Percentiles rank a stretch among this genome's conserved stretches.
These are phyloP conservation scores for Jacaranda copaia DNA, from an alignment of 257 asterid genomes.

Conservation along the genomic window DNA sequence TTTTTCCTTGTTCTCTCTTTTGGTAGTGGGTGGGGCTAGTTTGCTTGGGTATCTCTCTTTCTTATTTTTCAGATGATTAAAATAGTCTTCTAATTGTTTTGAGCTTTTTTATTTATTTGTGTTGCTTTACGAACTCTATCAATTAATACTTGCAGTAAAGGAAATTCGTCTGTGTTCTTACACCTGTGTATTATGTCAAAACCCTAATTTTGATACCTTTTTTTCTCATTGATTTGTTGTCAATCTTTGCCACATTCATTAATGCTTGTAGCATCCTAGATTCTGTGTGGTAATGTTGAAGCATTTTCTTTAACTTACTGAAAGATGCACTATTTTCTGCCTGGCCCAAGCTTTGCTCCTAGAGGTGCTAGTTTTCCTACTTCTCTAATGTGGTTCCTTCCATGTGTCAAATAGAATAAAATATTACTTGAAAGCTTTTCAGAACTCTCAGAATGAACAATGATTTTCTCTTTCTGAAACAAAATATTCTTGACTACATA, in stretches of 20 bases:
- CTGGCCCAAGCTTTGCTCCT: background rate
- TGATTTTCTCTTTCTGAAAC: background rate
- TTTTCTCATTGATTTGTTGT: background rate
- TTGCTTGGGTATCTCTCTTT: background rate
- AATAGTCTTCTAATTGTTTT: background rate
- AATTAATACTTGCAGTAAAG: background rate
- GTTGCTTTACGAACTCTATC: background rate
- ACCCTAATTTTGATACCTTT: background rate
- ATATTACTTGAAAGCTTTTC: background rate
- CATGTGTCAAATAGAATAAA: background rate
- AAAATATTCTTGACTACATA: background rate
- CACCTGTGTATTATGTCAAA: background rate
- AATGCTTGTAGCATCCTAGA: background rate
- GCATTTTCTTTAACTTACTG: background rate
- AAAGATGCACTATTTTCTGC: background rate
- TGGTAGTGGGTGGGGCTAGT: background rate
- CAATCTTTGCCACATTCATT: background rate
- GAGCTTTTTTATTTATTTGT: background rate
- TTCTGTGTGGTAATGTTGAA: slow-evolving; percentile 1
- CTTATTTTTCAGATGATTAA: background rate
- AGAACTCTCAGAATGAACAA: background rate
- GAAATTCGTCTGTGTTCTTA: background rate
- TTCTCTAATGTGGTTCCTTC: background rate
- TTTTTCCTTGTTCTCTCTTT: background rate
- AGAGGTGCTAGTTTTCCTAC: background rate